Percentiles rank a stretch among this genome's conserved stretches.
phyloP scores from a whole-genome alignment of 805 yeast species.

The Hanseniaspora singularis region DNA sequence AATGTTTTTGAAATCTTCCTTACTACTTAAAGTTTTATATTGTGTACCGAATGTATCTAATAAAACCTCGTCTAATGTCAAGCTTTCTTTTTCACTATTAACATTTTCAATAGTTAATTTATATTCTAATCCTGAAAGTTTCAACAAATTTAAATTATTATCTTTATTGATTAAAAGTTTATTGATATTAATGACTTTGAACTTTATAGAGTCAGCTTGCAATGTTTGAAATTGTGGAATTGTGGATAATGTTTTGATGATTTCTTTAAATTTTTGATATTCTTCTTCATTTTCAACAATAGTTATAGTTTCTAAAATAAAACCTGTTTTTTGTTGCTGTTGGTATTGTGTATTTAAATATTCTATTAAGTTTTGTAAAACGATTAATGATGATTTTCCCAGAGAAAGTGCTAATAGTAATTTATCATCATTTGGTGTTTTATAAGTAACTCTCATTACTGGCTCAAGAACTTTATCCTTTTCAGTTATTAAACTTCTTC shows the following conservation, averaged over 20 bases:
- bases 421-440: slow-evolving; percentile 24
- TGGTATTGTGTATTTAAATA: slow-evolving; percentile 47
- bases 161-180: slow-evolving; percentile 29
- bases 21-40: slow-evolving; percentile 35
- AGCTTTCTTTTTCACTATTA: slow-evolving; percentile 13
- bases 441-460: slow-evolving; percentile 36
- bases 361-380: slow-evolving; percentile 54
- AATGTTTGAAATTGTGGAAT: slow-evolving; percentile 20
- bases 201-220: slow-evolving; percentile 28
- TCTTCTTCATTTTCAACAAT: slow-evolving; percentile 34
- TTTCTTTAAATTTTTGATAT: slow-evolving; percentile 18
- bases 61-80: slow-evolving; percentile 29
- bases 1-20: slow-evolving; percentile 46
- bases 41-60: slow-evolving; percentile 34
- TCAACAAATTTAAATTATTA: slow-evolving; percentile 26
- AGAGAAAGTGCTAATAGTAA: slow-evolving; percentile 53
- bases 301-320: slow-evolving; percentile 40
- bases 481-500: slow-evolving; percentile 56
- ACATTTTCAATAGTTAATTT: not conserved
- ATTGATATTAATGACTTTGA: slow-evolving; percentile 34
- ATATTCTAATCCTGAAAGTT: slow-evolving; percentile 26
- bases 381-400: slow-evolving; percentile 54
- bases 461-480: slow-evolving; percentile 46
- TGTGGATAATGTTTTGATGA: slow-evolving; percentile 16
- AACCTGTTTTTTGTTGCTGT: slow-evolving; percentile 40